These are phyloP conservation scores for Naumovozyma castellii DNA, from an alignment of 805 yeast genomes.

Conservation along the genomic window DNA sequence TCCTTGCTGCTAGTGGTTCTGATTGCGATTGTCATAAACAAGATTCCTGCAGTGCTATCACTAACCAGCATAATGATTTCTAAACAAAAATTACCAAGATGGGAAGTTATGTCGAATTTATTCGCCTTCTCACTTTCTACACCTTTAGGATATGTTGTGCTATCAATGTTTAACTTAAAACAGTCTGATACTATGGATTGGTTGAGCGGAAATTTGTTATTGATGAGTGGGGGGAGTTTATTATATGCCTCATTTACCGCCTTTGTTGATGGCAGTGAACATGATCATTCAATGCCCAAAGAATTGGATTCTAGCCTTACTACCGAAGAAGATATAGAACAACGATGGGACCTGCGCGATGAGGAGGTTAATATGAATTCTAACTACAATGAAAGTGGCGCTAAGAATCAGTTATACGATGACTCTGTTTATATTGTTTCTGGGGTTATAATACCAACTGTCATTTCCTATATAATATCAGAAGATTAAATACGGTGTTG, in stretches of 20 bases:
- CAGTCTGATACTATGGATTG: constrained; percentile 23
- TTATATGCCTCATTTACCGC: constrained; percentile 30
- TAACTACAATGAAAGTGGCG: not conserved
- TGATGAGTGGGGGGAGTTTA: constrained; percentile 30
- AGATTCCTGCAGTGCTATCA: constrained; percentile 57
- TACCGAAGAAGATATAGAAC: not conserved
- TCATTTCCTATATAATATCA: constrained; percentile 20
- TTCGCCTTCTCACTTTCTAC: constrained; percentile 29
- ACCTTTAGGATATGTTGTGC: constrained; percentile 25
- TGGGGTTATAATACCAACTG: constrained; percentile 23
- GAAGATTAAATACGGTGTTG: constrained; percentile 7
- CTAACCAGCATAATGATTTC: constrained; percentile 41
- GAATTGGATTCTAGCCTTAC: not conserved
- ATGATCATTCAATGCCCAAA: constrained; percentile 7
- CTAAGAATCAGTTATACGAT: constrained; percentile 5
- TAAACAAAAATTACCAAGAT: constrained; percentile 31
- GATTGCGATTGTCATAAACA: constrained; percentile 52
- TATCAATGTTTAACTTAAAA: constrained; percentile 19
- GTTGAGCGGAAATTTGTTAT: constrained; percentile 25
- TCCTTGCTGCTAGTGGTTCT: constrained; percentile 37
- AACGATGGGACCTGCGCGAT: not conserved
- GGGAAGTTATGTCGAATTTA: constrained; percentile 39
- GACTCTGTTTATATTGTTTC: constrained; percentile 18
- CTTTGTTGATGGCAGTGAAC: constrained; percentile 19
- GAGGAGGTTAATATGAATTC: no score